These are phyloP conservation scores for Inonotus obliquus DNA, from an alignment of 1,284 basidiomycete genomes.

Conservation along the genomic window DNA sequence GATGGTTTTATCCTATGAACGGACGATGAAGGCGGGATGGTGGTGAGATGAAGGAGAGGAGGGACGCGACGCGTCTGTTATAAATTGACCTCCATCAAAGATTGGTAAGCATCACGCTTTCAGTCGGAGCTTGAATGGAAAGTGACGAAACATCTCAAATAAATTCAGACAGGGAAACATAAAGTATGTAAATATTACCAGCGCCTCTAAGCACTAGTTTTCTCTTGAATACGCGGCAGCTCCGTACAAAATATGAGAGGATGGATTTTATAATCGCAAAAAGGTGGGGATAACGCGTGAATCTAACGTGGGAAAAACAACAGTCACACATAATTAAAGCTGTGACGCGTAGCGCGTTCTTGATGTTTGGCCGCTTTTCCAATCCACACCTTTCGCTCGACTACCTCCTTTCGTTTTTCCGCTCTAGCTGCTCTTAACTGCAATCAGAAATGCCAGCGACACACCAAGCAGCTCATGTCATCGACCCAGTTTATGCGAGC, in stretches of 20 bases:
- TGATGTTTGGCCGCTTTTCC: slow-evolving; percentile 11
- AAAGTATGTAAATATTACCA: not conserved
- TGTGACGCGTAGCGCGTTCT: slow-evolving; percentile 15
- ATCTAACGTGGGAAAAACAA: slow-evolving; percentile 6
- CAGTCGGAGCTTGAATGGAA: slow-evolving; percentile 6
- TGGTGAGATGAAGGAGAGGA: slow-evolving; percentile 5
- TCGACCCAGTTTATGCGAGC: slow-evolving; percentile 47
- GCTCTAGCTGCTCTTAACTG: not conserved
- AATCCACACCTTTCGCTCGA: not conserved
- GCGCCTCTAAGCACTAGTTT: not conserved
- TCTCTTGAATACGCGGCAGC: not conserved
- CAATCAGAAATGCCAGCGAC: slow-evolving; percentile 4
- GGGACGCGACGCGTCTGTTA: slow-evolving; percentile 16
- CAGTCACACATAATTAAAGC: slow-evolving; percentile 1
- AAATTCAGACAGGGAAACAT: not conserved
- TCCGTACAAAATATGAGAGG: not conserved
- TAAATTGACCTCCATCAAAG: slow-evolving; percentile 2
- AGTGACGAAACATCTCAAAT: not conserved
- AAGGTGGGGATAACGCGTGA: not conserved
- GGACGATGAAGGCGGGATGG: not conserved
- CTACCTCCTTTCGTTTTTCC: not conserved
- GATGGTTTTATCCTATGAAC: not conserved
- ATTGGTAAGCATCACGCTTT: not conserved
- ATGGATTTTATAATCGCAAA: not conserved
- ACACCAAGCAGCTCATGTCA: slow-evolving; percentile 28